Evolutionary conservation across 805 yeast genomes (phyloP).

Genomic region (Schizosaccharomyces octosporus): DNA sequence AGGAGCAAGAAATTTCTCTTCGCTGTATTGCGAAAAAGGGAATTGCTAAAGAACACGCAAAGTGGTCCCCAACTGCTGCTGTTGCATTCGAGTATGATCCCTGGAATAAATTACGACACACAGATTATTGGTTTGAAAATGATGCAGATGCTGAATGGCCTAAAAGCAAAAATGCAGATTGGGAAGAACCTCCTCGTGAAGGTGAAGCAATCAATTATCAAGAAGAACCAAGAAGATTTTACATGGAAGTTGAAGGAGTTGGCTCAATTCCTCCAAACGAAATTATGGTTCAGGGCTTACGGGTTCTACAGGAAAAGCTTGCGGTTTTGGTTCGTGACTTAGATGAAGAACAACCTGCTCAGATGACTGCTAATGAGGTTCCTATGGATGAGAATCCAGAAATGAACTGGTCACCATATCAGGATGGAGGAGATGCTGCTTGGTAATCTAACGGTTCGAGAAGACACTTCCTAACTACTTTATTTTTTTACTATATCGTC

Average conservation of each 20-base stretch:
- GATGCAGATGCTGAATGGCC: constrained; percentile 89
- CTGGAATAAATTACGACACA: constrained; percentile 91
- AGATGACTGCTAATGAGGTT: background rate
- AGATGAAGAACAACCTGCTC: constrained; percentile 7
- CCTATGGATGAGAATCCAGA: background rate
- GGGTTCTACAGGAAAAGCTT: constrained; percentile 65
- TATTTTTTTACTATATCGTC: too few relatives aligned
- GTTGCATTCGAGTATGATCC: constrained; percentile 94
- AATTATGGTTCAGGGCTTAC: constrained; percentile 64
- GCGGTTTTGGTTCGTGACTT: constrained; percentile 65
- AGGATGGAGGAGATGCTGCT: background rate
- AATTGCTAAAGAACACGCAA: constrained; percentile 57
- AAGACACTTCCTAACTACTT: too few relatives aligned
- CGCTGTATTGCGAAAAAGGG: constrained; percentile 82
- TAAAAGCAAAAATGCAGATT: constrained; percentile 58
- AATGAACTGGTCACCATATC: background rate
- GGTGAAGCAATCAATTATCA: constrained; percentile 54
- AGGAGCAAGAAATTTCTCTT: constrained; percentile 71
- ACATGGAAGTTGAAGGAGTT: constrained; percentile 70
- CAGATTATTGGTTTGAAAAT: constrained; percentile 90
- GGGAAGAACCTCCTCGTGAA: constrained; percentile 41
- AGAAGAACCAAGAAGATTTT: constrained; percentile 61
- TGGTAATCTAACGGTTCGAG: background rate
- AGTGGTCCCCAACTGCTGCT: constrained; percentile 94
- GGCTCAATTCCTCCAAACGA: constrained; percentile 77